Conservation (phyloP, 306 rosid species). For the Ormosia emarginata region DNA sequence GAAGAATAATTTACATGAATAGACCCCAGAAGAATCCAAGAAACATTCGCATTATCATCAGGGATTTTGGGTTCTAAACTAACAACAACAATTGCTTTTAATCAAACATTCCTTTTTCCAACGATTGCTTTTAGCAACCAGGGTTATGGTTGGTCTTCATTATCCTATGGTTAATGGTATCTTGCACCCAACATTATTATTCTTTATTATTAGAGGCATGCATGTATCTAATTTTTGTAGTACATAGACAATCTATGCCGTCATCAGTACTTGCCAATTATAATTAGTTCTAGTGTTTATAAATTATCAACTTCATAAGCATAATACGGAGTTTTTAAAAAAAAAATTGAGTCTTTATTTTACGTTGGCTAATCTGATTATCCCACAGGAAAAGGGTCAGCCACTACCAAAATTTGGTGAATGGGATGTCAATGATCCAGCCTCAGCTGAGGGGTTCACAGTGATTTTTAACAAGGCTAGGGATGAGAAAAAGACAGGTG, state of each 20-base stretch:
- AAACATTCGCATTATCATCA: neutral
- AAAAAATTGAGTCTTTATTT: neutral
- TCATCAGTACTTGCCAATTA: neutral
- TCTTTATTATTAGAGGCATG: neutral
- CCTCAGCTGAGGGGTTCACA: slow-evolving; percentile 99
- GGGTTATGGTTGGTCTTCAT: slow-evolving; percentile 6
- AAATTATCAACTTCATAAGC: slow-evolving; percentile 3
- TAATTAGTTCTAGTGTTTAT: neutral
- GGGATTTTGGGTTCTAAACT: neutral
- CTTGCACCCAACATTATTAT: neutral
- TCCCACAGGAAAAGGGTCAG: slow-evolving; percentile 81
- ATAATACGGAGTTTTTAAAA: neutral
- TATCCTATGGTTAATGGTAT: slow-evolving; percentile 5
- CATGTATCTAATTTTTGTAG: neutral
- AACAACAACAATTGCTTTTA: neutral
- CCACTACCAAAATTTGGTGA: slow-evolving; percentile 98
- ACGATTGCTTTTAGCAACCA: neutral
- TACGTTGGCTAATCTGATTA: slow-evolving; percentile 15
- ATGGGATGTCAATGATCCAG: slow-evolving; percentile 99
- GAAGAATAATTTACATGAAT: neutral
- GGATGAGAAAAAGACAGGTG: slow-evolving; percentile 97
- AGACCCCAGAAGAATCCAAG: neutral
- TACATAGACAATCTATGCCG: neutral
- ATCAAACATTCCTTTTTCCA: neutral
- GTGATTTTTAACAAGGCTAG: slow-evolving; percentile 97